These are phyloP conservation scores for Trichothecium sympodiale DNA, from an alignment of 2,329 filamentous ascomycete species.

Conservation along the genomic window DNA sequence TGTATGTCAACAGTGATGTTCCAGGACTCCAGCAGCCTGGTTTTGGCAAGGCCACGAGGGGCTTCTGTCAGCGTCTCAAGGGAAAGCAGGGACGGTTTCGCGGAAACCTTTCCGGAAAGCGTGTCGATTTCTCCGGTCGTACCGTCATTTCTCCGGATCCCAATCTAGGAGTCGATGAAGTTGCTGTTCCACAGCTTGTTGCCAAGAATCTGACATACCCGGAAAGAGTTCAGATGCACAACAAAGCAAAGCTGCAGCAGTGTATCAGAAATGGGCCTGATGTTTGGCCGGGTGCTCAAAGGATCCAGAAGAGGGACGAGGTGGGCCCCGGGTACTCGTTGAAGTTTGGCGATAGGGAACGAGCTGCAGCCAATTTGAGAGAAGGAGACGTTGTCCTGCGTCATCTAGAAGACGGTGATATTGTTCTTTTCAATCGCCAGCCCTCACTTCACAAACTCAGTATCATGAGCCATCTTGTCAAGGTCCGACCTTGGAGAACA, in stretches of 20 bases:
- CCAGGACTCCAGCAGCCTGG: slow-evolving; percentile 84
- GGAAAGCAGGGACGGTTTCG: slow-evolving; percentile 96
- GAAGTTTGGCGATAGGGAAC: slow-evolving; percentile 60
- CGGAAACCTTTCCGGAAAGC: slow-evolving; percentile 93
- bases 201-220: slow-evolving; percentile 95
- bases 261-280: slow-evolving; percentile 66
- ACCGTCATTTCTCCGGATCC: slow-evolving; percentile 98
- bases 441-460: slow-evolving; percentile 96
- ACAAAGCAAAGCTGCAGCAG: slow-evolving; percentile 68
- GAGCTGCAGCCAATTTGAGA: slow-evolving; percentile 61
- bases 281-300: slow-evolving; percentile 81
- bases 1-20: slow-evolving; percentile 96
- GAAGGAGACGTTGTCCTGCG: slow-evolving; percentile 87
- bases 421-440: slow-evolving; percentile 96
- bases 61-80: slow-evolving; percentile 90
- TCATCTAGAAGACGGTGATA: slow-evolving; percentile 88
- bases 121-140: slow-evolving; percentile 94
- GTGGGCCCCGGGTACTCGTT: slow-evolving; percentile 61
- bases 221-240: slow-evolving; percentile 74
- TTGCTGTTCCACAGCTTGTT: slow-evolving; percentile 83
- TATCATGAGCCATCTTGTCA: slow-evolving; percentile 92
- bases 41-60: slow-evolving; percentile 78
- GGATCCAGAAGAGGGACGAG: slow-evolving; percentile 55
- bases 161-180: slow-evolving; percentile 85
- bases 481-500: slow-evolving; percentile 88